Conservation (phyloP, 163 green algal species). For the Scenedesmus sp. region DNA sequence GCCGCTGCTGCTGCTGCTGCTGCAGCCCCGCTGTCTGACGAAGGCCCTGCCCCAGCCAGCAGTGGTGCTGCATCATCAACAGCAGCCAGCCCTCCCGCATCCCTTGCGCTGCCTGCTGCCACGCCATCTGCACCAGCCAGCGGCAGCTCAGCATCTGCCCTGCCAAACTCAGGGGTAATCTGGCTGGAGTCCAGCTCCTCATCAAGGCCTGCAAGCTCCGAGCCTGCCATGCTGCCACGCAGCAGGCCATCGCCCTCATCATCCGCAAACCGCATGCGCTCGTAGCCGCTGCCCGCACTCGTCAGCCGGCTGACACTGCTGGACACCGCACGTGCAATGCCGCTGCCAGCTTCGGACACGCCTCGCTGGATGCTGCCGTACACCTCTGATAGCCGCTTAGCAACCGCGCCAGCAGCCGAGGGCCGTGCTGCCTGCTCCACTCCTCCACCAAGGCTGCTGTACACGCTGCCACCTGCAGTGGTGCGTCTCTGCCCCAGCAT, state of each 20-base stretch:
- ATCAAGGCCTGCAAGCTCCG: not conserved
- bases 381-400: not conserved
- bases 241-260: not conserved
- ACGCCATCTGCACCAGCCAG: not conserved
- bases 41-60: not conserved
- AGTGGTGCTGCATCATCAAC: not conserved
- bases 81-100: not conserved
- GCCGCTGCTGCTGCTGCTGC: constrained; percentile 18
- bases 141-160: not conserved
- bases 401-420: not conserved
- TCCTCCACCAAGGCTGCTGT: constrained; percentile 13
- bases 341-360: constrained; percentile 19
- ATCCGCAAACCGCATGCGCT: constrained; percentile 11
- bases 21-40: not conserved
- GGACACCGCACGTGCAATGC: not conserved
- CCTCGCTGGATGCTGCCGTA: constrained; percentile 25
- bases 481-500: not conserved
- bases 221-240: not conserved
- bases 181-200: not conserved
- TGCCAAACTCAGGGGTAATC: constrained; percentile 3
- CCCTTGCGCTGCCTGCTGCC: not conserved
- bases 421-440: not conserved
- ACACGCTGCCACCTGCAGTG: constrained; percentile 12
- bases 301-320: constrained; percentile 20
- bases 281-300: not conserved